Evolutionary conservation across 106 monocot genomes (phyloP).

Genomic region (Dendrobium huoshanense): DNA sequence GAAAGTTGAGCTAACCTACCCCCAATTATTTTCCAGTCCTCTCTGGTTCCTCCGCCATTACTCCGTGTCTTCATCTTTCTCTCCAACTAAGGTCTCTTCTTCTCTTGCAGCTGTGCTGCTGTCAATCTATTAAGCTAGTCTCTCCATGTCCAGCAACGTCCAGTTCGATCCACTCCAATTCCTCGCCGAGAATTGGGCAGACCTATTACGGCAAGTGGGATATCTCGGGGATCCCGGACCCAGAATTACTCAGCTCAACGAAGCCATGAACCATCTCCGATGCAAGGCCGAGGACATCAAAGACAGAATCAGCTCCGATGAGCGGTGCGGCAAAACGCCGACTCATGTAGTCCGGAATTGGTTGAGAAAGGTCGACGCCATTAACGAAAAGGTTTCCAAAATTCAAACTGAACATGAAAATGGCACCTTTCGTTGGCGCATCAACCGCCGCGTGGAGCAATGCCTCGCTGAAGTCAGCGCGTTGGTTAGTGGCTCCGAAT

Average conservation of each 20-base stretch:
- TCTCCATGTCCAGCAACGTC: too few relatives aligned
- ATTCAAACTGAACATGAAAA: not conserved
- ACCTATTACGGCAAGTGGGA: not conserved
- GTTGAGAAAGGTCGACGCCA: not conserved
- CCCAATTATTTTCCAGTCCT: too few relatives aligned
- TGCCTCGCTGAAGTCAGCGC: not conserved
- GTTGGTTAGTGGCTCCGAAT: not conserved
- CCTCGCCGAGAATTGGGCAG: not conserved
- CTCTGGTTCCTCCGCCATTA: too few relatives aligned
- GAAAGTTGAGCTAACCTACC: too few relatives aligned
- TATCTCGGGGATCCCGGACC: not conserved
- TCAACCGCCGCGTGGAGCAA: not conserved
- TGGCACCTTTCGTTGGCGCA: not conserved
- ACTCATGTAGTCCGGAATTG: not conserved
- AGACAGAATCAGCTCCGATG: not conserved
- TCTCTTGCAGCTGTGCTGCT: too few relatives aligned
- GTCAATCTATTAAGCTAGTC: too few relatives aligned
- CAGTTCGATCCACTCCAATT: not conserved
- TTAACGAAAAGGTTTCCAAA: not conserved
- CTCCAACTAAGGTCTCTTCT: too few relatives aligned
- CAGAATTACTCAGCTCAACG: not conserved
- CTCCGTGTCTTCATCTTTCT: too few relatives aligned
- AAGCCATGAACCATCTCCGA: slow-evolving; percentile 1
- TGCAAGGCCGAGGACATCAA: not conserved
- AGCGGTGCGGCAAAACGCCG: not conserved